Percentiles rank a stretch among this genome's conserved stretches.
Conservation (phyloP, 495 filamentous ascomycete genomes). For the Podospora fimiseda region DNA sequence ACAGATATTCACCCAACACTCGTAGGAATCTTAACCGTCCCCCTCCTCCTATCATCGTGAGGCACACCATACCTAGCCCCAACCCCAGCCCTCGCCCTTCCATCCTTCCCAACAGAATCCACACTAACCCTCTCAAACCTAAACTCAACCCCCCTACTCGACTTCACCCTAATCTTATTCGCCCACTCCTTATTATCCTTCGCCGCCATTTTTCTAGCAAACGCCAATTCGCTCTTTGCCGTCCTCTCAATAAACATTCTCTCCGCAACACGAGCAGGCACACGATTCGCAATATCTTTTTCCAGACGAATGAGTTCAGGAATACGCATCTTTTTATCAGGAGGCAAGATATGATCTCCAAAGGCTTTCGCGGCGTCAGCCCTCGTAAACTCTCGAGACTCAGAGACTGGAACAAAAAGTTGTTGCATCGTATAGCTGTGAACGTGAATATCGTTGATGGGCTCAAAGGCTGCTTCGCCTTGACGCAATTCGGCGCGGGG, state of each 20-base stretch:
- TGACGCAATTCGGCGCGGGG: slow-evolving; percentile 41
- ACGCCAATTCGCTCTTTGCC: slow-evolving; percentile 27
- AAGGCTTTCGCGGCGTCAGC: slow-evolving; percentile 85
- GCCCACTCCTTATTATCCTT: slow-evolving; percentile 35
- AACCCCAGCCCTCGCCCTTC: slow-evolving; percentile 46
- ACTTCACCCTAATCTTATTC: slow-evolving; percentile 40
- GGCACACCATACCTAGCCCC: slow-evolving; percentile 56
- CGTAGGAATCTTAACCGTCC: slow-evolving; percentile 42
- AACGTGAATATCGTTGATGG: slow-evolving; percentile 84
- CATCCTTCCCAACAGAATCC: slow-evolving; percentile 39
- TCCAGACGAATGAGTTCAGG: slow-evolving; percentile 70
- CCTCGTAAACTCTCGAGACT: slow-evolving; percentile 85
- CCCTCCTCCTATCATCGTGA: slow-evolving; percentile 41
- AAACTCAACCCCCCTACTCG: slow-evolving; percentile 62
- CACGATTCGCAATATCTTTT: slow-evolving; percentile 29
- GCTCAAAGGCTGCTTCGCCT: slow-evolving; percentile 55
- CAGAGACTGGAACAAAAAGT: slow-evolving; percentile 83
- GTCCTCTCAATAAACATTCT: slow-evolving; percentile 22
- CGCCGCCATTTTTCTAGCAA: slow-evolving; percentile 35
- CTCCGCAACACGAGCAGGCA: slow-evolving; percentile 29
- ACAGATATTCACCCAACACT: slow-evolving; percentile 24
- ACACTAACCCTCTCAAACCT: slow-evolving; percentile 60
- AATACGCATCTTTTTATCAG: slow-evolving; percentile 82
- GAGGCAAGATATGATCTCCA: slow-evolving; percentile 60
- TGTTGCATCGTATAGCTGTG: slow-evolving; percentile 74